phyloP scores from a whole-genome alignment of 257 asterid genomes.

The Cynanchum wilfordii region DNA sequence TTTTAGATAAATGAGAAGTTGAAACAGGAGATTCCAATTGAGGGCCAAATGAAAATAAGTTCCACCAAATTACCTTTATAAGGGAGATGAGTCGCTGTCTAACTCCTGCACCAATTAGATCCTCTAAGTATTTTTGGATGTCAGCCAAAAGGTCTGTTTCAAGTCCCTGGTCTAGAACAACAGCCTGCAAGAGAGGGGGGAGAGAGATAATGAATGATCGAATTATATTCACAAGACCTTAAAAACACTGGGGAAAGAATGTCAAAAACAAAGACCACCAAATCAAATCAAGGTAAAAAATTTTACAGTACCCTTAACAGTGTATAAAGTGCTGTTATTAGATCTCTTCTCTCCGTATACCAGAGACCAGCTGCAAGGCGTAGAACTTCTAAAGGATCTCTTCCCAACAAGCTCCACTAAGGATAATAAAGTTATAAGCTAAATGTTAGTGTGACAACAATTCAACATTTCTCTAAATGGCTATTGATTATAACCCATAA shows the following conservation, averaged over 20 bases:
- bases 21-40: neutral
- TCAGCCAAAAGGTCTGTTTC: slow-evolving; percentile 75
- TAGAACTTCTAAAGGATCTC: slow-evolving; percentile 75
- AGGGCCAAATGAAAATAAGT: neutral
- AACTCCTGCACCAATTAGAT: slow-evolving; percentile 67
- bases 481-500: neutral
- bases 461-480: neutral
- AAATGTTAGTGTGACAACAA: neutral
- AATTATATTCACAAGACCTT: neutral
- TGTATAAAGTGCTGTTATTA: slow-evolving; percentile 73
- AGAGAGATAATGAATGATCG: no score
- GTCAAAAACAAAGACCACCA: neutral
- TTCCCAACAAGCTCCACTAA: slow-evolving; percentile 88
- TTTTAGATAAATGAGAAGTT: neutral
- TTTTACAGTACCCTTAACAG: slow-evolving; percentile 60
- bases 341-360: slow-evolving; percentile 92
- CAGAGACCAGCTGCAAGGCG: slow-evolving; percentile 93
- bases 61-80: slow-evolving; percentile 52
- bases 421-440: slow-evolving; percentile 3
- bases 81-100: slow-evolving; percentile 67
- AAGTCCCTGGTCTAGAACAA: slow-evolving; percentile 83
- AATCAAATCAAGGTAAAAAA: slow-evolving; percentile 17
- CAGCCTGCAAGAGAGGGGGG: slow-evolving; percentile 54
- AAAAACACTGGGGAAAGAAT: neutral
- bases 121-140: slow-evolving; percentile 64